A percentile compares a stretch with the other conserved stretches of the same genome.
Evolutionary conservation across 768 basidiomycete genomes (phyloP).

Genomic region (Tricholoma bakamatsutake): DNA sequence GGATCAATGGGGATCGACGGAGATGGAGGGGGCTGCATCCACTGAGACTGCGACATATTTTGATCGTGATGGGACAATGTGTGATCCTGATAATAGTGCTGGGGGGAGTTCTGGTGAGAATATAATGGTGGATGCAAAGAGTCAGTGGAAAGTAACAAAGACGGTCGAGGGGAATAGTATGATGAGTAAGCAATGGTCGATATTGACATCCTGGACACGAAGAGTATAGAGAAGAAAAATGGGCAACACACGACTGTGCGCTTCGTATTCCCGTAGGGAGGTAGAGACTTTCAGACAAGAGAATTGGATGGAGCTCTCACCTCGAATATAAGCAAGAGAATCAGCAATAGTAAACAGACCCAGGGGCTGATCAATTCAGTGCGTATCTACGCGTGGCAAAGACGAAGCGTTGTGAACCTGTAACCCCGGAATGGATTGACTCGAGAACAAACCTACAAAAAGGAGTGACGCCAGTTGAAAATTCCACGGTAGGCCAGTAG

Average conservation of each 20-base stretch:
- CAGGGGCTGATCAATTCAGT: constrained; percentile 2
- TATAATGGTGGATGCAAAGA: constrained; percentile 21
- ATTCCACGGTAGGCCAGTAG: constrained; percentile 8
- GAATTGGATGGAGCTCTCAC: neutral
- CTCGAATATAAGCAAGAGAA: neutral
- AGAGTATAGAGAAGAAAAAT: neutral
- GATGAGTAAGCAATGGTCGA: constrained; percentile 32
- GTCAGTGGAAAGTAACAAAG: constrained; percentile 22
- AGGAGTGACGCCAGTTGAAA: constrained; percentile 3
- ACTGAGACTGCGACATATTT: constrained; percentile 35
- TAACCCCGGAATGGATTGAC: constrained; percentile 15
- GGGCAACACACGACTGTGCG: neutral
- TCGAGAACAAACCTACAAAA: constrained; percentile 10
- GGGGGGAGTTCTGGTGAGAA: neutral
- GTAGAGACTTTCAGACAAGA: neutral
- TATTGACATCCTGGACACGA: constrained; percentile 19
- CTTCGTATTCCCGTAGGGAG: neutral
- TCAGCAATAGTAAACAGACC: neutral
- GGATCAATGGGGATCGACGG: constrained; percentile 67
- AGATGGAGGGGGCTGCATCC: constrained; percentile 44
- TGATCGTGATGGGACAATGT: constrained; percentile 39
- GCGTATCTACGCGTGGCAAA: constrained; percentile 17
- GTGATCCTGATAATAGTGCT: constrained; percentile 34
- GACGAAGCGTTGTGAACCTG: constrained; percentile 16
- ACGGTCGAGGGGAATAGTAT: constrained; percentile 25